phyloP scores from a whole-genome alignment of 352 stramenopile species.

The Phytophthora syringae region DNA sequence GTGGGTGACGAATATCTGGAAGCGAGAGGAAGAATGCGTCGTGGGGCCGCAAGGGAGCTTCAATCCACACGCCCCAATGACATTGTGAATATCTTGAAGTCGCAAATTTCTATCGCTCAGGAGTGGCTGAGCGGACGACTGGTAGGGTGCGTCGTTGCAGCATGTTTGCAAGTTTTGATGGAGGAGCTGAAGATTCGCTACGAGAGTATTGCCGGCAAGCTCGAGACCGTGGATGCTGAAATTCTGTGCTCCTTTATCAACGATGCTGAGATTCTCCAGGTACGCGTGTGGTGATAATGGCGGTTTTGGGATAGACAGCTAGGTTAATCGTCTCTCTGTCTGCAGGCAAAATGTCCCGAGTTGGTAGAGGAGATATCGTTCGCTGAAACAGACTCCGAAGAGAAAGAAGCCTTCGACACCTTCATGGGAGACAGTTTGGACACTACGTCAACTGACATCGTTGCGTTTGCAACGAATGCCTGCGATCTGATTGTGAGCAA shows the following conservation, averaged over 20 bases:
- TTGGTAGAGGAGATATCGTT: slow-evolving; percentile 87
- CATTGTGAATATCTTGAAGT: slow-evolving; percentile 89
- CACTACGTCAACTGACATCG: slow-evolving; percentile 81
- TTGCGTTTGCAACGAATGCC: slow-evolving; percentile 67
- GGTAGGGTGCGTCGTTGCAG: slow-evolving; percentile 69
- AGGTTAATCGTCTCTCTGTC: slow-evolving; percentile 3
- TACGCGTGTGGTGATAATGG: slow-evolving; percentile 19
- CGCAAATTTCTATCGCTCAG: slow-evolving; percentile 85
- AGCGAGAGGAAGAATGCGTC: slow-evolving; percentile 74
- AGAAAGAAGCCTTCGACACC: slow-evolving; percentile 79
- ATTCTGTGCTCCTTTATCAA: slow-evolving; percentile 90
- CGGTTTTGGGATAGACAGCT: neutral
- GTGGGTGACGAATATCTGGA: slow-evolving; percentile 90
- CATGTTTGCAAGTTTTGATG: slow-evolving; percentile 79
- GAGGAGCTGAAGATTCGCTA: slow-evolving; percentile 76
- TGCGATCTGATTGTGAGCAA: slow-evolving; percentile 77
- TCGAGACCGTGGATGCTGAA: slow-evolving; percentile 67
- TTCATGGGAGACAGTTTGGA: slow-evolving; percentile 82
- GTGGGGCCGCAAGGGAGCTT: slow-evolving; percentile 66
- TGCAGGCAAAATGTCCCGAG: slow-evolving; percentile 79
- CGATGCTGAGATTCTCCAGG: slow-evolving; percentile 82
- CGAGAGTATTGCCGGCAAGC: slow-evolving; percentile 52
- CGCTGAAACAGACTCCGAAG: slow-evolving; percentile 67
- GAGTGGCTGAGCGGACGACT: slow-evolving; percentile 79
- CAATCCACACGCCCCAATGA: slow-evolving; percentile 85